Evolutionary conservation across 75 land plant species (phyloP), one percentile per base, ranked within the genome.

Genomic region (Selaginella moellendorffii): DNA sequence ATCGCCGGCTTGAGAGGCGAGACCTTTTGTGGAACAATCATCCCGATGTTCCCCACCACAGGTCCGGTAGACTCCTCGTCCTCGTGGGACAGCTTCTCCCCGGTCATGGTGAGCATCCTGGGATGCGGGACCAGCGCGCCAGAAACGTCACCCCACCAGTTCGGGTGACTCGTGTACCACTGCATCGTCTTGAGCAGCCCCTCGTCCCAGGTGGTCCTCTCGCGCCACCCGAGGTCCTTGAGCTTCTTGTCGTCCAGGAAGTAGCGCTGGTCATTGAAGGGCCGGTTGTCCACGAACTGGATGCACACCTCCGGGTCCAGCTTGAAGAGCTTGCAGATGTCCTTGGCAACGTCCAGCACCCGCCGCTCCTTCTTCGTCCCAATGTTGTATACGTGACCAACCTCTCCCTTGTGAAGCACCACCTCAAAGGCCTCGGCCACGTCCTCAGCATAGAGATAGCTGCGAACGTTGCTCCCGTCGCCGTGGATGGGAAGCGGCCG

Each of bases 61-160:
- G 18, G 58, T 30, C 23, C 62, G 31, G 0, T 26, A 51, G 24
- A 31, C 66, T 24, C 61, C 66, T 12, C 30, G 26, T 22, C 53
- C 28, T 77, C 82, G 29, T 42, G 28, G 18, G 68, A 31, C 19
- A 63, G 67, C 20, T 79, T 77, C 18, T 54, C 68, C 12, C 81
- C 78, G 31, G 81, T 72, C 75, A 81, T 79, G 65, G 77, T 71
- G 25, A 82, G 77, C 79, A 79, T 82, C 23, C 85, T 62, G 26
- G 85, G 84, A 30, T 83, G 86, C 18, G 86, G 86, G 29, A 83
- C 58, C 29, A 83, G 63, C 12, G 86, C 84, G 2, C 86, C 86
- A 10, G 85, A 76, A 9, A 84, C 86, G 76, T 84, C 86, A 27
- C 86, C 86, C 86, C 84, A 81, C 84, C 80, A 83, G 53, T 71